Conservation (phyloP, 1,284 basidiomycete genomes). For the Sphaerobolus stellatus region DNA sequence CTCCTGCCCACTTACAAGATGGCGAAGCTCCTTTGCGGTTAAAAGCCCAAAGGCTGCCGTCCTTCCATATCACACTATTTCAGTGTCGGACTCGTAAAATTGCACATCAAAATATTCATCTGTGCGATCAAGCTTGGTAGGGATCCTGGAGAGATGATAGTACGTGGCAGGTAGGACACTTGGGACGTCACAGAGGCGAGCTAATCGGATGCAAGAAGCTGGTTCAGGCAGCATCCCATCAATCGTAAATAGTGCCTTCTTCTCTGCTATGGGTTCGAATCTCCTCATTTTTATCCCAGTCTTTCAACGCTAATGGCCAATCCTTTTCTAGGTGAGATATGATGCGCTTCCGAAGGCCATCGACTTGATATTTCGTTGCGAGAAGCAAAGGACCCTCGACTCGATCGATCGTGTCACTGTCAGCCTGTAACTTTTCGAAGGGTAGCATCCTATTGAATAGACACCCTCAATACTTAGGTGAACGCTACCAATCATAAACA, state of each 20-base stretch:
- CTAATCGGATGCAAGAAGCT: slow-evolving; percentile 20
- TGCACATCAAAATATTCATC: too few relatives aligned
- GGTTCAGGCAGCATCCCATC: too few relatives aligned
- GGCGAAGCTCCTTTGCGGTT: too few relatives aligned
- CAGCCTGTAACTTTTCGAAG: slow-evolving; percentile 28
- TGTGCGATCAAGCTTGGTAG: background rate
- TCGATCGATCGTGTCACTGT: slow-evolving; percentile 31
- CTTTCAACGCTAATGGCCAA: slow-evolving; percentile 16
- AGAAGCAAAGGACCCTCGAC: slow-evolving; percentile 18
- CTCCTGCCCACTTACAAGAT: too few relatives aligned
- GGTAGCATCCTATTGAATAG: too few relatives aligned
- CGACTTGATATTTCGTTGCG: slow-evolving; percentile 18
- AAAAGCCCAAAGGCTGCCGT: too few relatives aligned
- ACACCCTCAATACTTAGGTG: too few relatives aligned
- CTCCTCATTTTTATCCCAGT: slow-evolving; percentile 26
- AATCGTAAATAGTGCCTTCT: too few relatives aligned
- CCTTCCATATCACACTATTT: too few relatives aligned
- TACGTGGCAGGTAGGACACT: slow-evolving; percentile 34
- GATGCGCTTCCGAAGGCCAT: slow-evolving; percentile 12
- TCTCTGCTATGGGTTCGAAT: slow-evolving; percentile 26
- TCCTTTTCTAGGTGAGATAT: slow-evolving; percentile 14
- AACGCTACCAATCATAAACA: background rate
- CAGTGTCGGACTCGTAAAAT: too few relatives aligned
- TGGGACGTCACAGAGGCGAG: slow-evolving; percentile 13
- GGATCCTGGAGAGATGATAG: slow-evolving; percentile 31